Base-by-base conservation (phyloP, 306 rosid species). In the Luffa aegyptiaca region DNA sequence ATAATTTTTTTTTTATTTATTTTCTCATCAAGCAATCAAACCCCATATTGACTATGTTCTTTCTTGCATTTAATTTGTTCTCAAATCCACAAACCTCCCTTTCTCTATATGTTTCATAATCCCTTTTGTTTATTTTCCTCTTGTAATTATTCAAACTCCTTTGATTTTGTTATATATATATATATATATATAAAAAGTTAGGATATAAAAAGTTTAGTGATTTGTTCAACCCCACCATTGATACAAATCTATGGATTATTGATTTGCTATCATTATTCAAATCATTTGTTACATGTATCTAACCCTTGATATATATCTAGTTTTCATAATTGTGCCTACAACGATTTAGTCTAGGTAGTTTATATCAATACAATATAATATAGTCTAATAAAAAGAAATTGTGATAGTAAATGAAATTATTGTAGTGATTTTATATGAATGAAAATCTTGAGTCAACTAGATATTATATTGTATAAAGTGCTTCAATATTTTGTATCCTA, bases 21-120 rank as follows among this genome's bases (percentile, higher is more conserved):
- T 87, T 85, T 85, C 78, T 81, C 59, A 84, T 76, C 84, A 53
- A 83, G 80, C 73, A 85, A 85, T 83, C 61, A 80, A 75, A 81
- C 39, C 81, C 72, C 14, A 74, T 49, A 20, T 75, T 85, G 86
- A 87, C 86, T 71, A 78, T 46, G 52, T 37, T 21, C 45, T 55
- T 79, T 51, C 75, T 31, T 70, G 59, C 63, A 70, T 57, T 62
- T 35, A 46, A 75, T 61, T 42, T 62, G 41, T 21, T 46, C 84
- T 79, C 64, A 37, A n/a, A 52, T 41, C 59, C 16, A 62, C 70
- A 70, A 69, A 68, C 13, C 78, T 49, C 21, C 39, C 37, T 4
- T 4, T 59, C 69, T 13, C 42, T 13, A 33, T 62, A 69, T 58
- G 26, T 61, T 36, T 20, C 16, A 51, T 20, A 53, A 13, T 42